phyloP scores from a whole-genome alignment of 495 filamentous ascomycete species.

The Aspergillus homomorphus region DNA sequence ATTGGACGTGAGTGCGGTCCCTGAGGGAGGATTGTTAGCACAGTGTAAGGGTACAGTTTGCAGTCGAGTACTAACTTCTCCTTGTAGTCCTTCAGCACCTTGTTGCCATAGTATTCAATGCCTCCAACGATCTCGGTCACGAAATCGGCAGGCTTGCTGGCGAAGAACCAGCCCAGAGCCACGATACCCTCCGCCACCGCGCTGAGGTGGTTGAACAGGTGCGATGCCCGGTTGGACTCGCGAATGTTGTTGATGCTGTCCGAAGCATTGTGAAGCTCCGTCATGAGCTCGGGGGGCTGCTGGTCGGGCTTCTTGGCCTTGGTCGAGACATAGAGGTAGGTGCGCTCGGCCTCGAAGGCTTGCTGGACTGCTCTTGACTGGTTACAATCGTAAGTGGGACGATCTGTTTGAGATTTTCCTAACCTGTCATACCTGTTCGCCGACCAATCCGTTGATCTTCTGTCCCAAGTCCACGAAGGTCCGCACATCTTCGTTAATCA shows the following conservation, averaged over 20 bases:
- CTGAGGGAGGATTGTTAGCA: conserved; percentile 33
- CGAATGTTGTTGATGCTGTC: conserved; percentile 71
- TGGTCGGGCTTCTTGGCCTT: conserved; percentile 89
- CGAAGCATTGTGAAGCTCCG: conserved; percentile 76
- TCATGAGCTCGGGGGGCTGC: conserved; percentile 66
- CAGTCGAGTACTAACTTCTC: conserved; percentile 66
- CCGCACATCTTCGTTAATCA: conserved; percentile 72
- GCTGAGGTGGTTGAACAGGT: conserved; percentile 72
- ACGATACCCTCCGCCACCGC: conserved; percentile 86
- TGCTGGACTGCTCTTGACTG: conserved; percentile 59
- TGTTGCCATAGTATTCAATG: conserved; percentile 88
- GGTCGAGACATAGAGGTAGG: conserved; percentile 81
- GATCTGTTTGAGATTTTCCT: neutral
- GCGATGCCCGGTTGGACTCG: conserved; percentile 69
- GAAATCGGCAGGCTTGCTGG: conserved; percentile 74
- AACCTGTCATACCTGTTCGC: conserved; percentile 63
- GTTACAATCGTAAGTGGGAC: neutral
- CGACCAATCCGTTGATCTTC: conserved; percentile 71
- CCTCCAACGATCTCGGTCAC: conserved; percentile 73
- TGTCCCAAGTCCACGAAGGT: conserved; percentile 76
- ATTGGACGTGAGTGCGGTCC: conserved; percentile 76
- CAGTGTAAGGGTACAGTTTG: conserved; percentile 12
- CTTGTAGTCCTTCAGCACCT: conserved; percentile 83
- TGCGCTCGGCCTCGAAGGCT: conserved; percentile 79
- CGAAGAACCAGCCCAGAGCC: conserved; percentile 81